Base-by-base conservation (phyloP, 176 grass and related monocot genomes). In the Pontederia crassipes region DNA sequence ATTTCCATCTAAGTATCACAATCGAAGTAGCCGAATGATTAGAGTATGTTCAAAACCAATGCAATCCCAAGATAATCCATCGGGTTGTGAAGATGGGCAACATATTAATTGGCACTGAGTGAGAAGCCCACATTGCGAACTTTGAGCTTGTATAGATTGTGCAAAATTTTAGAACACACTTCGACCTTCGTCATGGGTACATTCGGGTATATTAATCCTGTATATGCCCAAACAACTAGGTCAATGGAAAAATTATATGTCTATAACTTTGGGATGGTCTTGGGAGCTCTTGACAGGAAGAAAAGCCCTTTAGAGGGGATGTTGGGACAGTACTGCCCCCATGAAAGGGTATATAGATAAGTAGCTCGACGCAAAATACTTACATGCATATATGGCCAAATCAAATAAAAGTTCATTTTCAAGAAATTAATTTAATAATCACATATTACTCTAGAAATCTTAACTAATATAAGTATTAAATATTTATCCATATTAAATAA, bases 181-280 rank as follows among this genome's bases (percentile, higher is more conserved):
- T 89, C 86, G 50, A 95, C 90, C 4, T 95, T 87, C 3, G 83
- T 95, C 35, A 89, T 95, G 90, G 90, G 90, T 26, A 95, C 90
- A 17, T 89, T 95, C 50, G 90, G 90, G 12, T 95, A 90, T 54
- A 95, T 95, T 28, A 86, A 95, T 32, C 86, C 86, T 12, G 90
- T 89, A 66, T 95, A 95, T 10, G 90, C 90, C 10, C 80, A 80
- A 7, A 95, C 86, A 95, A 67, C 86, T 77, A 0, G 90, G 20
- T 24, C 20, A 24, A 24, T 24, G 20, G 20, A 24, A 24, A 24
- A 24, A 24, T 24, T 24, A 24, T 24, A 95, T 62, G 83, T 95
- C 35, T 95, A 95, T 24, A 24, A 24, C 20, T 24, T 24, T 24
- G 1, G 20, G 20, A 24, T 24, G 1, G 20, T 24, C 20, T 24